Evolutionary conservation across 1,284 basidiomycete species (phyloP), one percentile per base, ranked within the genome.

Genomic region (Cystobasidium pallidum): DNA sequence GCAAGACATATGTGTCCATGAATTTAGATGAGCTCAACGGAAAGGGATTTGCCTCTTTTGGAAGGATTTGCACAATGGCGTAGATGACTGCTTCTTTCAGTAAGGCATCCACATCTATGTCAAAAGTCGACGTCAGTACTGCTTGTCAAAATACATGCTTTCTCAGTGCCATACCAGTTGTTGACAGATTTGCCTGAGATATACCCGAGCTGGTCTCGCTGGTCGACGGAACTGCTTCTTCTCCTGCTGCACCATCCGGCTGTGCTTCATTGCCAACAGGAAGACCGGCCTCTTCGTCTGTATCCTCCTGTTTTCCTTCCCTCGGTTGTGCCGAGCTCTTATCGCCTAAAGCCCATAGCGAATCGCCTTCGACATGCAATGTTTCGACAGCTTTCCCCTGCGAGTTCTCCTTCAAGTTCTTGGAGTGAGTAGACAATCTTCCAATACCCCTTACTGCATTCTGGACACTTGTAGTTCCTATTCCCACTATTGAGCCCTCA

Each of bases 351-450:
- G 45, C 49, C 68, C 68, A 71, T 0, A 71, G 24, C 3, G 21
- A 21, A 64, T 71, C 68, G 24, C 68, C 68, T 64, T 71, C 68
- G 2, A 71, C 52, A 51, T 71, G 68, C 21, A 71, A 45, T 17
- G 54, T 43, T 34, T 71, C 68, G 24, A 63, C 58, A 19, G 68
- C 68, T 47, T 71, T 71, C 1, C 68, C 68, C 11, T 51, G 32
- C 6, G 57, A 13, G n/a, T 39, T 47, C 24, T 34, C 26, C 30
- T 57, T 55, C 28, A 71, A 30, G 15, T 26, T 57, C 11, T 30
- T 57, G 26, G 68, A 63, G 24, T 30, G 43, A 2, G 15, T 24
- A 21, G 21, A 54, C 26, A 71, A 43, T 26, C 54, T 34, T 2
- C 68, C 68, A 28, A 71, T 55, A 17, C 57, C 68, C n/a, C 68